These are phyloP conservation scores for Plasmopara halstedii DNA, from an alignment of 352 stramenopile genomes.

Conservation along the genomic window DNA sequence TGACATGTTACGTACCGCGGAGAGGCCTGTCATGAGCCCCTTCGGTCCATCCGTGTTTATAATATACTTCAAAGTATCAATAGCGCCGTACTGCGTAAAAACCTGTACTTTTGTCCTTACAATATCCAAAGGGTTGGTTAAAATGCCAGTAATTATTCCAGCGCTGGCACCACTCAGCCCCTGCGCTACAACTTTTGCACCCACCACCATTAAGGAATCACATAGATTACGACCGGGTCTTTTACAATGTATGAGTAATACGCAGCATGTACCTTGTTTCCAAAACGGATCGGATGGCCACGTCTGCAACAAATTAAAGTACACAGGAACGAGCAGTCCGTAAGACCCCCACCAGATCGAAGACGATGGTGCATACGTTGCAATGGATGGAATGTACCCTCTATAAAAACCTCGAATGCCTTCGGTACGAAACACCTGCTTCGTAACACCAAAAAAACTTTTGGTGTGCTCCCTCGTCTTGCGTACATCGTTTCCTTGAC, in stretches of 20 bases:
- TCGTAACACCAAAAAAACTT: conserved; percentile 53
- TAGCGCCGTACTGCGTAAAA: conserved; percentile 77
- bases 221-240: no score
- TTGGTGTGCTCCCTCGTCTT: conserved; percentile 49
- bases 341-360: conserved; percentile 86
- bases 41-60: conserved; percentile 59
- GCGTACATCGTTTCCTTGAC: conserved; percentile 54
- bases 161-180: conserved; percentile 66
- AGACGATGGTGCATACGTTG: conserved; percentile 80
- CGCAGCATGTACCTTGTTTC: conserved; percentile 57
- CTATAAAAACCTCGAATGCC: conserved; percentile 76
- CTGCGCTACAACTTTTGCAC: conserved; percentile 51
- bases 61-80: conserved; percentile 82
- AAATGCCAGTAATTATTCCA: conserved; percentile 68
- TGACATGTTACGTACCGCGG: conserved; percentile 41
- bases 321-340: conserved; percentile 66
- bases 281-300: conserved; percentile 60
- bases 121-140: conserved; percentile 87
- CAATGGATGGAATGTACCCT: conserved; percentile 78
- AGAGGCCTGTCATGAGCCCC: conserved; percentile 75
- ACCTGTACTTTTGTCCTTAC: conserved; percentile 79
- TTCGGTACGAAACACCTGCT: conserved; percentile 53
- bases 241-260: neutral
- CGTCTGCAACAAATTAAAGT: conserved; percentile 52
- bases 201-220: neutral